A percentile compares a stretch with the other conserved stretches of the same genome.
Evolutionary conservation across 179 eudicot genomes (phyloP).

Genomic region (Carnegiea gigantea): DNA sequence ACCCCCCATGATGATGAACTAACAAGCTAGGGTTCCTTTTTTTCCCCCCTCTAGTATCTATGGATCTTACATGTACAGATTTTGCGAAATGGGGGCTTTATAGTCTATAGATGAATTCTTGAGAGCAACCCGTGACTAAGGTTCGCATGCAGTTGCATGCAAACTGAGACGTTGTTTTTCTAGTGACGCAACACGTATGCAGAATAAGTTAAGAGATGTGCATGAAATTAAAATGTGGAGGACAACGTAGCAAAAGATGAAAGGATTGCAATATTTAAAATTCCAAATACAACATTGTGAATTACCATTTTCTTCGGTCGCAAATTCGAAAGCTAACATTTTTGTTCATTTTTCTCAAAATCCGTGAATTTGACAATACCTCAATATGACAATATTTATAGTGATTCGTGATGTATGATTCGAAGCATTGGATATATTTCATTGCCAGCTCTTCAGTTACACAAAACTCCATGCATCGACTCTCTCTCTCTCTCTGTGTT

Average conservation of each 20-base stretch:
- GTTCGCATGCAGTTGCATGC: conserved; percentile 27
- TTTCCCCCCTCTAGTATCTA: neutral
- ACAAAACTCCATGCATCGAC: neutral
- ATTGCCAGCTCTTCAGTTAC: neutral
- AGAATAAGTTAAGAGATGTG: conserved; percentile 6
- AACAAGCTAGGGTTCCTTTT: neutral
- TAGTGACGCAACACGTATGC: conserved; percentile 19
- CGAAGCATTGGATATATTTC: neutral
- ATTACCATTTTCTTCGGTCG: neutral
- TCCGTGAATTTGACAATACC: neutral
- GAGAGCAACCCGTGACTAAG: conserved; percentile 29
- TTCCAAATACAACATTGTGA: too few species aligned
- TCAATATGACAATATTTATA: neutral
- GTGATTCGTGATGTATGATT: neutral
- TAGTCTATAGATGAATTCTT: conserved; percentile 18
- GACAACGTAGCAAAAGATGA: neutral
- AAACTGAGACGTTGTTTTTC: conserved; percentile 3
- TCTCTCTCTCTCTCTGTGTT: neutral
- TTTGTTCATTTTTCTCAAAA: too few species aligned
- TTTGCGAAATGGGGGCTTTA: conserved; percentile 9
- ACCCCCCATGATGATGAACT: conserved; percentile 31
- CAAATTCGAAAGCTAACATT: too few species aligned
- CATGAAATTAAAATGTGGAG: neutral
- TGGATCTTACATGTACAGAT: conserved; percentile 15
- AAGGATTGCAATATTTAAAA: neutral